Conservation (phyloP, 192 early-diverging fungal species). For the Gaertneriomyces sp. region DNA sequence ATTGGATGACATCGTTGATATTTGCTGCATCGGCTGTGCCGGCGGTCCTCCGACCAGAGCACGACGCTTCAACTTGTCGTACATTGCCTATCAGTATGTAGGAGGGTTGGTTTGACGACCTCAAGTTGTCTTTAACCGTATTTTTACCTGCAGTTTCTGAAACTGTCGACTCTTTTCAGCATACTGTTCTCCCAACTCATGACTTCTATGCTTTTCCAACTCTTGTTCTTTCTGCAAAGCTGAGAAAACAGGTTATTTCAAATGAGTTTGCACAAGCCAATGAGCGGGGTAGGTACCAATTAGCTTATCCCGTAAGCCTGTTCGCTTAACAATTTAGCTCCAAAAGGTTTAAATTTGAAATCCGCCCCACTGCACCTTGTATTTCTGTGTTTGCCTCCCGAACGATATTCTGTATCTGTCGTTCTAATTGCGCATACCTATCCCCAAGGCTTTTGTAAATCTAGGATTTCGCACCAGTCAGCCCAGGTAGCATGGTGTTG, state of each 20-base stretch:
- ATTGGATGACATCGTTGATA: too few relatives aligned
- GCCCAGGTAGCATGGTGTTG: too few relatives aligned
- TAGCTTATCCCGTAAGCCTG: conserved; percentile 32
- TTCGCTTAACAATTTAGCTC: too few relatives aligned
- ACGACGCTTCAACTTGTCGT: conserved; percentile 41
- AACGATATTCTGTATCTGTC: conserved; percentile 34
- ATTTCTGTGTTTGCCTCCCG: conserved; percentile 48
- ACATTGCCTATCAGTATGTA: conserved; percentile 22
- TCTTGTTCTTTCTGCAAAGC: conserved; percentile 36
- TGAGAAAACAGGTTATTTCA: conserved; percentile 5
- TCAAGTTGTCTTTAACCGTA: background rate
- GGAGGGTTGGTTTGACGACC: background rate
- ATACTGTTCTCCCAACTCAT: conserved; percentile 37
- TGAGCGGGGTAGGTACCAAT: background rate
- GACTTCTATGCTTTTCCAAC: conserved; percentile 35
- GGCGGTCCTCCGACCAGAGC: conserved; percentile 9
- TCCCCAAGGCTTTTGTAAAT: conserved; percentile 37
- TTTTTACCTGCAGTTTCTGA: conserved; percentile 40
- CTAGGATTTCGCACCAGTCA: conserved; percentile 1
- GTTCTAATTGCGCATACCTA: conserved; percentile 34
- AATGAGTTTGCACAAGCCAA: background rate
- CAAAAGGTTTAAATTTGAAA: too few relatives aligned
- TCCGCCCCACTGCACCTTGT: conserved; percentile 11
- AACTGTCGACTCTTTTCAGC: conserved; percentile 41
- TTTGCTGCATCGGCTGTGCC: too few relatives aligned